These are phyloP conservation scores for Viridothelium virens DNA, from an alignment of 495 filamentous ascomycete species.

Conservation along the genomic window DNA sequence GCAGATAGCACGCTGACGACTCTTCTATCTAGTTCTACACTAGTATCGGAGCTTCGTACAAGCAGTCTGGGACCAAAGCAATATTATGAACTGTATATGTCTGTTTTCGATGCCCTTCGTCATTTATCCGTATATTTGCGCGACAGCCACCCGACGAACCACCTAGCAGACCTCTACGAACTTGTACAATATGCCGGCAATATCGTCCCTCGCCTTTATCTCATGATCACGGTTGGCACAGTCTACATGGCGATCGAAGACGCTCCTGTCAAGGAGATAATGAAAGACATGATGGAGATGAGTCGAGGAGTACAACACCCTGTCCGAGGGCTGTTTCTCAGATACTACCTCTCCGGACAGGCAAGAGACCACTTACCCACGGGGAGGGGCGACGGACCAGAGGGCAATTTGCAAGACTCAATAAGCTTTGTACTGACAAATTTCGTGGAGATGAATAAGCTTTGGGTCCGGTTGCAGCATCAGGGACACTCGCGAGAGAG, in stretches of 20 bases:
- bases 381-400: slow-evolving; percentile 80
- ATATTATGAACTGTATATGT: slow-evolving; percentile 99
- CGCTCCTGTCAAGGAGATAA: slow-evolving; percentile 97
- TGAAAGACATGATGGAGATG: slow-evolving; percentile 99
- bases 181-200: slow-evolving; percentile 98
- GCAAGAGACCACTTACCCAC: slow-evolving; percentile 79
- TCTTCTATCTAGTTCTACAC: slow-evolving; percentile 64
- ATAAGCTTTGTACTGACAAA: slow-evolving; percentile 97
- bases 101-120: slow-evolving; percentile 93
- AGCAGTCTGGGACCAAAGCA: slow-evolving; percentile 94
- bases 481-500: slow-evolving; percentile 94
- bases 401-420: slow-evolving; percentile 93
- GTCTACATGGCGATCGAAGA: slow-evolving; percentile 98
- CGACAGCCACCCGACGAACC: slow-evolving; percentile 94
- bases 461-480: slow-evolving; percentile 96
- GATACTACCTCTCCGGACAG: slow-evolving; percentile 93
- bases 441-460: slow-evolving; percentile 99
- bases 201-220: slow-evolving; percentile 89
- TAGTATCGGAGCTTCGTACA: slow-evolving; percentile 94
- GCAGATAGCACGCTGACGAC: slow-evolving; percentile 13
- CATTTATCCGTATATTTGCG: slow-evolving; percentile 94
- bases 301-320: slow-evolving; percentile 95
- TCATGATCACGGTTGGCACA: slow-evolving; percentile 98
- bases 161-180: slow-evolving; percentile 96
- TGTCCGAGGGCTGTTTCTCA: slow-evolving; percentile 83